Conservation (phyloP, 257 asterid genomes). For the Solanum stenotomum region DNA sequence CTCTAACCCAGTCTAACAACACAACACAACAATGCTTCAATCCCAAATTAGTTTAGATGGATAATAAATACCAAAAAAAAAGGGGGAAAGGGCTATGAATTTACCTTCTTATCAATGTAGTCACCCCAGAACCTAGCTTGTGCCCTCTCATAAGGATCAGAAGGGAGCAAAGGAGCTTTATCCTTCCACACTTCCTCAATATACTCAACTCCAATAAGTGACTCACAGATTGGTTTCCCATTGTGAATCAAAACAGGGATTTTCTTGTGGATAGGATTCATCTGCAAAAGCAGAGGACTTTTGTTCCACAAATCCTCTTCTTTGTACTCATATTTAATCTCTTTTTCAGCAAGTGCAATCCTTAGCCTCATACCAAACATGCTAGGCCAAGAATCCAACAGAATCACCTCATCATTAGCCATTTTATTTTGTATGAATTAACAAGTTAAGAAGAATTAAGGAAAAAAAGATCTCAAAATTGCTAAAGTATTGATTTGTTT, state of each 20-base stretch:
- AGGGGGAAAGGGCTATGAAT: too few relatives aligned
- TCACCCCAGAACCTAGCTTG: constrained; percentile 5
- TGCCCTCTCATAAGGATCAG: constrained; percentile 6
- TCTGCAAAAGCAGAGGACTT: neutral
- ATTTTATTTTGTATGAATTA: neutral
- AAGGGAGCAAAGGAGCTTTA: constrained; percentile 10
- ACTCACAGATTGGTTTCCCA: constrained; percentile 17
- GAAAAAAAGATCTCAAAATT: neutral
- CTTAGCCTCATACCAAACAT: constrained; percentile 13
- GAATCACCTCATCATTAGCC: constrained; percentile 6
- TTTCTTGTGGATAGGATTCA: constrained; percentile 23
- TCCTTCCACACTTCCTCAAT: constrained; percentile 15
- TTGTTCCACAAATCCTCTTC: constrained; percentile 9
- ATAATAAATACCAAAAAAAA: too few relatives aligned
- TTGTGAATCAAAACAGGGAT: constrained; percentile 22
- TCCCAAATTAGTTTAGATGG: neutral
- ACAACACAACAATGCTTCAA: too few relatives aligned
- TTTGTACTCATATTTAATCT: constrained; percentile 6
- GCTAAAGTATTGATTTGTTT: neutral
- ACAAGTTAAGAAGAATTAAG: too few relatives aligned
- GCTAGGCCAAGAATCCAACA: constrained; percentile 5
- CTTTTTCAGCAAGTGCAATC: constrained; percentile 21
- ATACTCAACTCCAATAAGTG: constrained; percentile 5
- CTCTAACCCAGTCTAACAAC: too few relatives aligned
- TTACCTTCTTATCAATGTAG: constrained; percentile 17